These are phyloP conservation scores for Xylaria scruposa DNA, from an alignment of 495 filamentous ascomycete genomes.

Conservation along the genomic window DNA sequence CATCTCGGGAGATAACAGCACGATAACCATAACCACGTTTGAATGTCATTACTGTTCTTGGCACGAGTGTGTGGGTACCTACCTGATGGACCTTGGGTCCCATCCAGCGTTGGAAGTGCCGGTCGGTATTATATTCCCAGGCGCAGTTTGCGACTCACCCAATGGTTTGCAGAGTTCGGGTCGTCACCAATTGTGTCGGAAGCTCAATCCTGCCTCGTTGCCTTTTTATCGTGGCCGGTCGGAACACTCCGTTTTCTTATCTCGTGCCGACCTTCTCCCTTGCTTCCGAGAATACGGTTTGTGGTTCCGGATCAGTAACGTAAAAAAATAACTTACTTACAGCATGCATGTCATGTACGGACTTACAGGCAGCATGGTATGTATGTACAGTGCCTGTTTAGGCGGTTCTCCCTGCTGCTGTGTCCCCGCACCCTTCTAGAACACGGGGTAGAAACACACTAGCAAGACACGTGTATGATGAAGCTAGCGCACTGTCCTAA, in stretches of 20 bases:
- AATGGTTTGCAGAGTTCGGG: neutral
- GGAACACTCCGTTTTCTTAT: neutral
- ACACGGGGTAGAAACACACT: slow-evolving; percentile 22
- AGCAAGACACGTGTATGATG: neutral
- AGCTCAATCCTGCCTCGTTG: neutral
- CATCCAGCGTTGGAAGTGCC: neutral
- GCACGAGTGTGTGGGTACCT: slow-evolving; percentile 1
- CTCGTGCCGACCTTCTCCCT: slow-evolving; percentile 3
- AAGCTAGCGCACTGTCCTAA: slow-evolving; percentile 7
- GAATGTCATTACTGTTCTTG: slow-evolving; percentile 2
- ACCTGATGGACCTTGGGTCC: neutral
- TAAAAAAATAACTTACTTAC: neutral
- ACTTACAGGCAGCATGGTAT: neutral
- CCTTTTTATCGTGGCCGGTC: neutral
- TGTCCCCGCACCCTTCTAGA: slow-evolving; percentile 28
- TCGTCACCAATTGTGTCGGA: neutral
- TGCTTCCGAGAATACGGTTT: slow-evolving; percentile 19
- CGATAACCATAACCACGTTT: too few species aligned
- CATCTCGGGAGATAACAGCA: neutral
- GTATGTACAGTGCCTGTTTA: neutral
- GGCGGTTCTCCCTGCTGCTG: slow-evolving; percentile 3
- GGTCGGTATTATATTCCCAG: slow-evolving; percentile 2
- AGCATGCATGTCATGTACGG: neutral
- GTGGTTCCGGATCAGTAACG: neutral
- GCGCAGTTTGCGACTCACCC: slow-evolving; percentile 22